Base-by-base conservation (phyloP, 495 filamentous ascomycete species). In the Trichoderma virens region DNA sequence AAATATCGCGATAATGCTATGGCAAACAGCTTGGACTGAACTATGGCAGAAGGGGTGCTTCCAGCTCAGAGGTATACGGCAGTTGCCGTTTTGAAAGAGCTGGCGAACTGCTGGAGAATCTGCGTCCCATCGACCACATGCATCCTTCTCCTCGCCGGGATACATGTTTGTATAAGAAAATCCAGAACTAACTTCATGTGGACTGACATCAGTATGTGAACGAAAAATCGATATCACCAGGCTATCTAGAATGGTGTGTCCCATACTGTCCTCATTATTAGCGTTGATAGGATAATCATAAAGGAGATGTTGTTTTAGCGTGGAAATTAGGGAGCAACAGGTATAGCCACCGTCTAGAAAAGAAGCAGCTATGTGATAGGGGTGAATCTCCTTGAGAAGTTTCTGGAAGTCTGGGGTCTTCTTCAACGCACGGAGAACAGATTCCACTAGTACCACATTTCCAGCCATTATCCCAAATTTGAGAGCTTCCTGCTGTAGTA, bases 31-130 rank as follows among this genome's bases (percentile, higher is more conserved):
- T 67, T 79, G 76, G 8, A 69, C 67, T 1, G 76, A 72, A 2
- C 76, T 75, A 64, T 79, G 77, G 63, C 77, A 79, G 62, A 79
- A 78, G 65, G 72, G 71, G 43, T 78, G 76, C 62, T 78, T 78
- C 76, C 75, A 77, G 18, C 64, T 59, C 7, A 60, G 62, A 1
- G 77, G 75, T 59, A 79, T 72, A 8, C 31, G 60, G 32, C 7
- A 62, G 30, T 23, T 23, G 23, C 3, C 60, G 1, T 62, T 67
- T 30, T 45, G 64, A 51, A 64, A 61, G 3, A 69, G 62, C 3
- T 67, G 34, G 8, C 72, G 70, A 32, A 74, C 62, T 54, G 72
- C 76, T 34, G 72, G 70, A 5, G 74, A 76, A 59, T 76, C 74
- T 13, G 73, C 72, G 60, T 78, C 72, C 74, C 75, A 79, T 66